Evolutionary conservation across 2,329 filamentous ascomycete species (phyloP).

Genomic region (Exophiala mesophila): DNA sequence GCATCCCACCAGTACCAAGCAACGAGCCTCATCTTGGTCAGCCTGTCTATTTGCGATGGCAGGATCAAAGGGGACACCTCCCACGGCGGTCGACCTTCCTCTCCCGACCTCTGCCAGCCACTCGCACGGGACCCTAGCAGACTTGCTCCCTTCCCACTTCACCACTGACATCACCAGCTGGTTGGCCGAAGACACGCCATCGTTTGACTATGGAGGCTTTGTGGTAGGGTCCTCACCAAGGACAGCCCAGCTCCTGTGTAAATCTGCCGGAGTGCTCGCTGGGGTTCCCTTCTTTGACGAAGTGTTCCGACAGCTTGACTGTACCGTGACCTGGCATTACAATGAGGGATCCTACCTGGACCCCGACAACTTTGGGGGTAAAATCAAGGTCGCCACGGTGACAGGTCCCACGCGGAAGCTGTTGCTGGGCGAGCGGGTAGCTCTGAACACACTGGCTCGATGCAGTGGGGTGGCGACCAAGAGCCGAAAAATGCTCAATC

Average conservation of each 20-base stretch:
- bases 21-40: too few species aligned
- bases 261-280: constrained; percentile 74
- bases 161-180: constrained; percentile 48
- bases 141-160: constrained; percentile 27
- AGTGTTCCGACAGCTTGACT: constrained; percentile 83
- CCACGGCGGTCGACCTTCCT: constrained; percentile 18
- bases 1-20: too few species aligned
- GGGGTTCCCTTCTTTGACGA: constrained; percentile 94
- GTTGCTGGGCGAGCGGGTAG: constrained; percentile 88
- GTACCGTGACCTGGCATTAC: constrained; percentile 84
- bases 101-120: constrained; percentile 15
- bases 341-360: constrained; percentile 68
- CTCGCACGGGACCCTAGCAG: constrained; percentile 22
- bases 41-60: too few species aligned
- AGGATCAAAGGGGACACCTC: too few species aligned
- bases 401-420: constrained; percentile 75
- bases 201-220: constrained; percentile 95
- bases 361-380: constrained; percentile 43
- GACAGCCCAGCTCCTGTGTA: constrained; percentile 63
- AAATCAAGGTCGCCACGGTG: constrained; percentile 70
- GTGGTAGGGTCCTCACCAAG: constrained; percentile 72
- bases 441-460: constrained; percentile 80
- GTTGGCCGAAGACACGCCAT: constrained; percentile 94
- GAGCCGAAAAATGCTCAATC: constrained; percentile 51
- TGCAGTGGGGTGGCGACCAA: constrained; percentile 86